Conservation (phyloP, 2,329 filamentous ascomycete species). For the Ceratocystis albifundus region DNA sequence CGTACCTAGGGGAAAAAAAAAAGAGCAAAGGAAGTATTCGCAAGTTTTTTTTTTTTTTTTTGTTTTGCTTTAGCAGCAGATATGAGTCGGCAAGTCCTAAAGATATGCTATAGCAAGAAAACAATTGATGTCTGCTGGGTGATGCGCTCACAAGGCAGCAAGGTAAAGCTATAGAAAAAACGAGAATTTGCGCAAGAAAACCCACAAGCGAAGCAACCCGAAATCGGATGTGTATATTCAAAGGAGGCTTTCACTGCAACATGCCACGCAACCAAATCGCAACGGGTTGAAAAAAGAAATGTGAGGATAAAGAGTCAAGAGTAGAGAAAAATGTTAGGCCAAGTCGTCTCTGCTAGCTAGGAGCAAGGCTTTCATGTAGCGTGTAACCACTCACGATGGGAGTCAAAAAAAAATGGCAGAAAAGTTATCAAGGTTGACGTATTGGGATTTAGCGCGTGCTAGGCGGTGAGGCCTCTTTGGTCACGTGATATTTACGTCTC, state of each 20-base stretch:
- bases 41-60: too few relatives aligned
- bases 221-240: background rate
- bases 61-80: too few relatives aligned
- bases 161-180: background rate
- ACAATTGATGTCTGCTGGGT: background rate
- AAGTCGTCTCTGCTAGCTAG: background rate
- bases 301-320: background rate
- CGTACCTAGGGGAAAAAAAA: background rate
- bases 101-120: background rate
- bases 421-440: background rate
- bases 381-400: background rate
- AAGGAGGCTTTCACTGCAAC: background rate
- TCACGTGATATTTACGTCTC: background rate
- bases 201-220: background rate
- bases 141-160: background rate
- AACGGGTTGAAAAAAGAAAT: background rate
- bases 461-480: background rate
- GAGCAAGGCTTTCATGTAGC: background rate
- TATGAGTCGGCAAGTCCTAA: too few relatives aligned
- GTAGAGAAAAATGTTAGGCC: background rate
- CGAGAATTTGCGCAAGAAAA: background rate
- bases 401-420: constrained; percentile 12
- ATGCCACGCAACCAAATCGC: background rate
- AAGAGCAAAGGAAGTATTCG: background rate
- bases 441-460: background rate